Percentiles rank a stretch among this genome's conserved stretches.
These are phyloP conservation scores for Firmiana major DNA, from an alignment of 345 rosid genomes.

Conservation along the genomic window DNA sequence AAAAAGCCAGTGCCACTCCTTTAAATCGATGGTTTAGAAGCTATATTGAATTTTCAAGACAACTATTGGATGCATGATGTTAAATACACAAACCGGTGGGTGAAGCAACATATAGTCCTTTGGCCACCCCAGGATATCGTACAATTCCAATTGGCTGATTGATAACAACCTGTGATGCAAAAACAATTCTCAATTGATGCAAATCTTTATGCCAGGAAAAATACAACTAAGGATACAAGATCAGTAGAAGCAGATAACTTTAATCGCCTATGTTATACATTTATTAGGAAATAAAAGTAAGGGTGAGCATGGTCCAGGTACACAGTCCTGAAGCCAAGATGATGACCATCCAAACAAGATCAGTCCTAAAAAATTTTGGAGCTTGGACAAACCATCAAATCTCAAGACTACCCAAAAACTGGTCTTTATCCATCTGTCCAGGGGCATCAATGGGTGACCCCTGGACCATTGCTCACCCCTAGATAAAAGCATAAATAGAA, in stretches of 20 bases:
- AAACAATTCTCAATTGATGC: not conserved
- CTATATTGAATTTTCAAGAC: not conserved
- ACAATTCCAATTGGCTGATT: conserved; percentile 70
- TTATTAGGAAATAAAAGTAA: not conserved
- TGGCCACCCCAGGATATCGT: conserved; percentile 75
- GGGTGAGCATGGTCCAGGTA: not conserved
- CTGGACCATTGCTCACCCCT: not conserved
- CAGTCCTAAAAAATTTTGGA: not conserved
- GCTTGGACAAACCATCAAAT: not conserved
- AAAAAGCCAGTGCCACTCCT: not conserved
- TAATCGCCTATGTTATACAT: conserved; percentile 3
- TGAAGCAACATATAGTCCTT: conserved; percentile 83
- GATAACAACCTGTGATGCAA: conserved; percentile 50
- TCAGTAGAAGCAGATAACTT: not conserved
- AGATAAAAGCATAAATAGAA: not conserved
- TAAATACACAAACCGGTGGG: conserved; percentile 25
- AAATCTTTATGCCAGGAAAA: not conserved
- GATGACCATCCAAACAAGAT: not conserved
- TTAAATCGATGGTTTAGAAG: not conserved
- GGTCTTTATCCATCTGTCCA: not conserved
- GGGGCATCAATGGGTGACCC: not conserved
- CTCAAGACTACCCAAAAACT: not conserved
- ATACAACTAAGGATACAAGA: not conserved
- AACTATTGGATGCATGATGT: not conserved
- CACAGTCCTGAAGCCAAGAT: not conserved